Base-by-base conservation (phyloP, 2,329 filamentous ascomycete genomes). In the Ceratocystis lukuohia region DNA sequence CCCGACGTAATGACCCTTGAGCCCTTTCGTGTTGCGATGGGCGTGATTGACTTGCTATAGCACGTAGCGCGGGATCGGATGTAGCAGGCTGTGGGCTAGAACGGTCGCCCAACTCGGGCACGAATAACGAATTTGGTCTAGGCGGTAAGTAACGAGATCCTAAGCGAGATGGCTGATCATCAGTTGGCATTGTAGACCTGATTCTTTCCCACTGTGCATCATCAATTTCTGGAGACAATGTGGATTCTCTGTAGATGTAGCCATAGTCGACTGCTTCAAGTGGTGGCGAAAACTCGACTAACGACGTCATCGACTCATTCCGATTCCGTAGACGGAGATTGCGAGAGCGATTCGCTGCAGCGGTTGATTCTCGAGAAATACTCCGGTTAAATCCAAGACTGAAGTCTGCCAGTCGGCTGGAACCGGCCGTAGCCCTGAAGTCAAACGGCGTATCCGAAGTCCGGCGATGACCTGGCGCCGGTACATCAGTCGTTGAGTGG, bases 191-290 rank as follows among this genome's bases (percentile, higher is more conserved):
- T 33, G 56, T 59, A 37, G 56, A n/a, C 0, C 17, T n/a, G 2
- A 59, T 37, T 20, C 30, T 30, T n/a, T 59, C 56, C 56, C 56
- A 59, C 6, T 59, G 56, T 5, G 4, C 56, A 20, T 59, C 56
- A 17, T 59, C 56, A n/a, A 59, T 37, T n/a, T 59, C 56, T 20
- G 28, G 56, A n/a, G 56, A 59, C 56, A 59, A n/a, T 37, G 56
- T 59, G 20, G 56, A 30, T 59, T 59, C 56, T 37, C 56, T 30
- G 56, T 25, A 37, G 1, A 59, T 59, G 5, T 59, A 15, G 22
- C 56, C 20, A 59, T n/a, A 15, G 28, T 59, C 56, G 15, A n/a
- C 56, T 20, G 56, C 33, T 59, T 59, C 28, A 4, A 37, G 6
- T 7, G 17, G 25, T 6, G 56, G 56, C 8, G 56, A n/a, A 8